A percentile compares a stretch with the other conserved stretches of the same genome.
These are phyloP conservation scores for Theobroma cacao DNA, from an alignment of 345 rosid species.

Conservation along the genomic window DNA sequence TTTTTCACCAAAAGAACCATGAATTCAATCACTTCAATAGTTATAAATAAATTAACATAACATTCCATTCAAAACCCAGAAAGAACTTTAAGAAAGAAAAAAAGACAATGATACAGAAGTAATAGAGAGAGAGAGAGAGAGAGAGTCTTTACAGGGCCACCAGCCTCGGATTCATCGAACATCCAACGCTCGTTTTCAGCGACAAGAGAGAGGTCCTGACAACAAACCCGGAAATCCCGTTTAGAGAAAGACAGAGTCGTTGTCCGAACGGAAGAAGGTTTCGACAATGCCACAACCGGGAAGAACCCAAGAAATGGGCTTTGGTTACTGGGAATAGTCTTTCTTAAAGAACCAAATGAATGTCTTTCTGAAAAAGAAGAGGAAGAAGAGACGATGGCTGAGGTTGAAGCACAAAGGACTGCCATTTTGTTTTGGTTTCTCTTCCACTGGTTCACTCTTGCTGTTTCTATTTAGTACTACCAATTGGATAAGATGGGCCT, in stretches of 20 bases:
- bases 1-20: not conserved
- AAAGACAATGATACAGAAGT: not conserved
- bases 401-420: constrained; percentile 34
- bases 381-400: constrained; percentile 28
- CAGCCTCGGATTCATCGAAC: constrained; percentile 61
- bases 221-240: constrained; percentile 41
- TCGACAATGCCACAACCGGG: constrained; percentile 26
- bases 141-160: constrained; percentile 56
- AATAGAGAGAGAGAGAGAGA: not conserved
- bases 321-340: constrained; percentile 10
- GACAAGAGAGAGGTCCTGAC: constrained; percentile 48
- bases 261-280: constrained; percentile 24
- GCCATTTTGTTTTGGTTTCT: constrained; percentile 34
- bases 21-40: not conserved
- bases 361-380: constrained; percentile 22
- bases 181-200: constrained; percentile 74
- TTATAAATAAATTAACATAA: not conserved
- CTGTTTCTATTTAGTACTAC: not conserved
- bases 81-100: not conserved
- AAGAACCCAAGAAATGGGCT: constrained; percentile 45
- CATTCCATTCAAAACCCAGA: constrained; percentile 8
- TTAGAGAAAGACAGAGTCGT: constrained; percentile 17
- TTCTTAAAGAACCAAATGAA: constrained; percentile 15
- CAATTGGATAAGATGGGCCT: constrained; percentile 34
- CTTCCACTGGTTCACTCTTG: constrained; percentile 6